Conservation (phyloP, 805 yeast genomes). For the Pichia rugopelliculosa region DNA sequence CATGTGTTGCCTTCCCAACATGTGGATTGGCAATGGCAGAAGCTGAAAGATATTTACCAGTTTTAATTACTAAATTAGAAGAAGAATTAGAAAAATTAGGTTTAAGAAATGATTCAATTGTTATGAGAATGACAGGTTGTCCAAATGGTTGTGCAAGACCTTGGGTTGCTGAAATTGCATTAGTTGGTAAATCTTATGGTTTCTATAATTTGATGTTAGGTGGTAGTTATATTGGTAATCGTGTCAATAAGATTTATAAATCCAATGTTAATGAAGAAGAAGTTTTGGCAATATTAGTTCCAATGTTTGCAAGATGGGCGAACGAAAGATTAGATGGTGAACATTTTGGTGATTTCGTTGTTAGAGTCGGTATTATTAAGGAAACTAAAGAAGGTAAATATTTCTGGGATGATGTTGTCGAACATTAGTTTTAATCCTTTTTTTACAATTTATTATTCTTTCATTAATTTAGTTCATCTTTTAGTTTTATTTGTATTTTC, state of each 20-base stretch:
- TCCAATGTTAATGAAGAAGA: slow-evolving; percentile 89
- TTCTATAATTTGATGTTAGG: slow-evolving; percentile 92
- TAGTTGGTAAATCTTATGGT: slow-evolving; percentile 91
- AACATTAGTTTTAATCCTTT: slow-evolving; percentile 36
- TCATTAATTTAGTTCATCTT: not conserved
- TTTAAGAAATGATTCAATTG: slow-evolving; percentile 86
- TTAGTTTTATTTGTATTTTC: not conserved
- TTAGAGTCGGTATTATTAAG: slow-evolving; percentile 80
- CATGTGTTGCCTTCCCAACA: slow-evolving; percentile 97
- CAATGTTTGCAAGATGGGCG: slow-evolving; percentile 91
- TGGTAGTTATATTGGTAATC: slow-evolving; percentile 91
- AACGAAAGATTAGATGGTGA: slow-evolving; percentile 85
- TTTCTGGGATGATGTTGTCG: slow-evolving; percentile 92
- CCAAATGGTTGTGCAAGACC: slow-evolving; percentile 99
- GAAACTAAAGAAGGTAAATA: slow-evolving; percentile 86
- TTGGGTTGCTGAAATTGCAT: slow-evolving; percentile 93
- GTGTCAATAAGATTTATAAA: slow-evolving; percentile 83
- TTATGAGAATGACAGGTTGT: slow-evolving; percentile 98
- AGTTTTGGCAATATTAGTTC: slow-evolving; percentile 66
- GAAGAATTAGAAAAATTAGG: slow-evolving; percentile 86
- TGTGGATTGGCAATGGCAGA: slow-evolving; percentile 99
- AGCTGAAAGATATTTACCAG: slow-evolving; percentile 88
- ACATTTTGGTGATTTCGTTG: slow-evolving; percentile 89
- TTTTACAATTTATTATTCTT: not conserved
- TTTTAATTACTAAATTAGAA: slow-evolving; percentile 73